These are phyloP conservation scores for Melaleuca alternifolia DNA, from an alignment of 345 rosid genomes.

Conservation along the genomic window DNA sequence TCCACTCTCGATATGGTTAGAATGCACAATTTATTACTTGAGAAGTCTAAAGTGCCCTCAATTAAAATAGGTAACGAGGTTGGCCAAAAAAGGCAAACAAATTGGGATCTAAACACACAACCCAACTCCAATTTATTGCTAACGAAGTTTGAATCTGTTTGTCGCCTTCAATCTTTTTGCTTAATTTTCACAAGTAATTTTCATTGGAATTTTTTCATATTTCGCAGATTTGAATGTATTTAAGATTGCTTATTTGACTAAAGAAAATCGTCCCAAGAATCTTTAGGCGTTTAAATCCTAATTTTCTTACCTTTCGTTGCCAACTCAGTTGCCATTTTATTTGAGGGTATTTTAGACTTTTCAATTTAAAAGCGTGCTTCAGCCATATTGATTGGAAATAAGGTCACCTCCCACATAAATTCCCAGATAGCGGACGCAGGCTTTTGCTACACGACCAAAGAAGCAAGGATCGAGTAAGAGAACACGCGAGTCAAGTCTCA, in stretches of 20 bases:
- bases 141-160: neutral
- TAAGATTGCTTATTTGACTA: too few relatives aligned
- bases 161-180: neutral
- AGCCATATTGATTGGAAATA: neutral
- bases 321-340: neutral
- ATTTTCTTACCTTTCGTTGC: neutral
- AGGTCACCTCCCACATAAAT: neutral
- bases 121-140: neutral
- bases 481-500: neutral
- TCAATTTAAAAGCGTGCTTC: neutral
- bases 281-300: neutral
- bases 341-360: neutral
- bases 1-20: neutral
- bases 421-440: neutral
- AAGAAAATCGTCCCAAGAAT: too few relatives aligned
- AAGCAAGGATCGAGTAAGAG: neutral
- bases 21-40: neutral
- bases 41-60: neutral
- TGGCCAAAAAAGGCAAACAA: neutral
- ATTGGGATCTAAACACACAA: neutral
- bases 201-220: neutral
- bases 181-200: neutral
- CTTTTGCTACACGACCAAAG: neutral
- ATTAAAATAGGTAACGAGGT: neutral
- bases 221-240: neutral